Evolutionary conservation across 1,284 basidiomycete genomes (phyloP), one percentile per base, ranked within the genome.

Genomic region (Trichosporon coremiiforme): DNA sequence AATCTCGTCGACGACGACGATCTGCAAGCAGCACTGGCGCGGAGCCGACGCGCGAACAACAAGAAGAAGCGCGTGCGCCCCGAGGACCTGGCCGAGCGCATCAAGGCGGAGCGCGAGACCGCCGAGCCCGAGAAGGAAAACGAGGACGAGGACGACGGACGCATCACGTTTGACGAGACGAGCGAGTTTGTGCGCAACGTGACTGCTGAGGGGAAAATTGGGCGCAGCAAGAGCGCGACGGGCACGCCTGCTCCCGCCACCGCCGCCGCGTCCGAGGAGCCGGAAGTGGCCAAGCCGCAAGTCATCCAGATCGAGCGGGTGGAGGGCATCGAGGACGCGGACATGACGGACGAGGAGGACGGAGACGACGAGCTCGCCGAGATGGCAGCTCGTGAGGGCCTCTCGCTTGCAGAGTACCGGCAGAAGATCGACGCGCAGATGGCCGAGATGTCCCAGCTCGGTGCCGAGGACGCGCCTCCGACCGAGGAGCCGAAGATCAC

Each of bases 1-100:
- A 96, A 98, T 84, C 92, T 98, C 82, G 91, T 99, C 74, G 97
- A 99, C 84, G 97, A 99, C 81, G 97, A 99, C 82, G 97, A 99
- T 79, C 87, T 99, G 47, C 95, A 98, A 86, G 93, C 93, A 36
- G 93, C 93, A 33, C 87, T 99, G 67, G 91, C 96, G 29, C 89
- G 92, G 20, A 89, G 93, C 69, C 87, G 97, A 70, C 88, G 92
- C 76, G 90, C 90, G 47, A 92, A 92, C 76, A 87, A 93, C 2
- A 90, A 90, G 79, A 93, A 91, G 80, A 83, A 87, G 47, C 94
- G 92, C 79, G 74, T 90, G 50, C 89, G 91, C 25, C 91, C 93
- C 0, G 94, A 97, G 78, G 90, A 95, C 78, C 85, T 97, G 17
- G 95, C 92, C 0, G 74, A 89, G 86, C 2, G 1, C 15, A 60